Evolutionary conservation across 1,139 yeast genomes (phyloP).

Genomic region (Geotrichum macrosporum): DNA sequence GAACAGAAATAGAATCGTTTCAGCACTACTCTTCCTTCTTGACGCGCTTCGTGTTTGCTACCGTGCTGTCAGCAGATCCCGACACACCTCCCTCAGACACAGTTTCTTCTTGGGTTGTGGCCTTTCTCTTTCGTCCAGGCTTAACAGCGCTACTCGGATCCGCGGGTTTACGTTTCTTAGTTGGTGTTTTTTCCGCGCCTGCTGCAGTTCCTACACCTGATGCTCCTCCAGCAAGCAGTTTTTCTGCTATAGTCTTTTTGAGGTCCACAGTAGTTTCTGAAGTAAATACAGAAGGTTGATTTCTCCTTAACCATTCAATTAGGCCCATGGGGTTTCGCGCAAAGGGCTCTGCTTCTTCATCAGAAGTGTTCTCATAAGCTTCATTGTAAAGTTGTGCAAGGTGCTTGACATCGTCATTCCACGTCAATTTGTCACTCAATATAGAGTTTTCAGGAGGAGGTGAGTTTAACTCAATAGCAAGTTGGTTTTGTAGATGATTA

Average conservation of each 20-base stretch:
- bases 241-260: conserved; percentile 6
- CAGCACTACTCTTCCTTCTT: conserved; percentile 13
- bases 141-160: neutral
- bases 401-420: conserved; percentile 25
- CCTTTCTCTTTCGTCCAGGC: conserved; percentile 11
- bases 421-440: conserved; percentile 6
- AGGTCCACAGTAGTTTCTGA: conserved; percentile 11
- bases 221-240: neutral
- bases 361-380: conserved; percentile 28
- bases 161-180: conserved; percentile 7
- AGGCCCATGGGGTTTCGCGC: conserved; percentile 31
- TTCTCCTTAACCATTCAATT: conserved; percentile 32
- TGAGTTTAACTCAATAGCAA: neutral
- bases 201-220: conserved; percentile 2
- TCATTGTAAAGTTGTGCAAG: conserved; percentile 22
- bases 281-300: conserved; percentile 28
- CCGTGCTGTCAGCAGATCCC: neutral
- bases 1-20: neutral
- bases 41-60: neutral
- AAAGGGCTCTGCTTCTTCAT: conserved; percentile 27
- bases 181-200: conserved; percentile 2
- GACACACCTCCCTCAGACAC: neutral
- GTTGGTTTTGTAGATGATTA: conserved; percentile 16
- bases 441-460: conserved; percentile 1
- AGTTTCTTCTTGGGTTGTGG: neutral